Percentiles rank a stretch among this genome's conserved stretches.
These are phyloP conservation scores for Fusarium sp. DNA, from an alignment of 2,329 filamentous ascomycete species.

Conservation along the genomic window DNA sequence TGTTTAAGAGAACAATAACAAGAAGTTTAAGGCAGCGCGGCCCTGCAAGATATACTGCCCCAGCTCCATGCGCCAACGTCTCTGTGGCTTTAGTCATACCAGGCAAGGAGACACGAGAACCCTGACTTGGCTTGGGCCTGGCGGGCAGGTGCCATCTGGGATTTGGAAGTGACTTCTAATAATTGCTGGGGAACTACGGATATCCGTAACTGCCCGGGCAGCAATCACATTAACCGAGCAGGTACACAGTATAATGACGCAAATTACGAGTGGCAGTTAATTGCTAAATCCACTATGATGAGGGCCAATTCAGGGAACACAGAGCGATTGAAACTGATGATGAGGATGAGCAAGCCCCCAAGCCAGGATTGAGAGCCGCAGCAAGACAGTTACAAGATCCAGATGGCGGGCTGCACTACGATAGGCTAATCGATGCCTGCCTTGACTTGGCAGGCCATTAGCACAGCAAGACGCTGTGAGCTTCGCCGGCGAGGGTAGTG, in stretches of 20 bases:
- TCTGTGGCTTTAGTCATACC: slow-evolving; percentile 36
- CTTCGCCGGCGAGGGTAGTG: slow-evolving; percentile 14
- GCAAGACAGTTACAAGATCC: slow-evolving; percentile 22
- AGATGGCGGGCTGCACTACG: slow-evolving; percentile 31
- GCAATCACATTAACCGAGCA: slow-evolving; percentile 19
- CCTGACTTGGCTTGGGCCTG: slow-evolving; percentile 20
- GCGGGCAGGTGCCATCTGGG: slow-evolving; percentile 1
- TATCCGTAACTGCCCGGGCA: slow-evolving; percentile 11
- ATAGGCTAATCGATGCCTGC: slow-evolving; percentile 23
- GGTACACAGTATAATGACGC: slow-evolving; percentile 18
- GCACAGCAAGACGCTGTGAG: slow-evolving; percentile 35
- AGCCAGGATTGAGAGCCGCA: slow-evolving; percentile 22
- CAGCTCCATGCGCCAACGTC: slow-evolving; percentile 19
- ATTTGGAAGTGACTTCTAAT: slow-evolving; percentile 4
- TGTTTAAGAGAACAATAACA: slow-evolving; percentile 35
- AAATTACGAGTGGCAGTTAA: slow-evolving; percentile 8
- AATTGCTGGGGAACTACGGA: slow-evolving; percentile 7
- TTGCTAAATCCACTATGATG: slow-evolving; percentile 2
- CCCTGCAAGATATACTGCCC: slow-evolving; percentile 45
- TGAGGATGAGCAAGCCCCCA: slow-evolving; percentile 27
- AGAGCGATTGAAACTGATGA: slow-evolving; percentile 8
- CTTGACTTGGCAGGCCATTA: slow-evolving; percentile 29
- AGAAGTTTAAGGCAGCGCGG: slow-evolving; percentile 41
- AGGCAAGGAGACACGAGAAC: slow-evolving; percentile 33
- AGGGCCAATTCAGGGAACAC: not conserved